Base-by-base conservation (phyloP, 805 yeast genomes). In the Candida andamanensis region DNA sequence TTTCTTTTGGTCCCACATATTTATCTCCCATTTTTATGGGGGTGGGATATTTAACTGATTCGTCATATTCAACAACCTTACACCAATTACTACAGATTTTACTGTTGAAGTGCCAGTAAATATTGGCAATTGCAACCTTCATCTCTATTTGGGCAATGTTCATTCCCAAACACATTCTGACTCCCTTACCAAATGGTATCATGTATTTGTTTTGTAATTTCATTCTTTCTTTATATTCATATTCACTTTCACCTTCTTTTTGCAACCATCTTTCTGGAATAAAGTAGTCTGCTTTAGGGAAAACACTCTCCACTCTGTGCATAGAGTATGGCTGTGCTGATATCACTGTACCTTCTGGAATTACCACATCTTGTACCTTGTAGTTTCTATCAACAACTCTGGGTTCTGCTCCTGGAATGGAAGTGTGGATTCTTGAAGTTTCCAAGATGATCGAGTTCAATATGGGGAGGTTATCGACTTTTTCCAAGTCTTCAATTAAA, bases 371-470 rank as follows among this genome's bases (percentile, higher is more conserved):
- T 16, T 44, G 46, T 3, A 37, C 32, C 53, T 50, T 43, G 31
- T 60, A 61, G 10, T 46, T 36, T 28, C 44, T 36, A 28, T 67
- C 71, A 7, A 67, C 56, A 7, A 59, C 47, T 20, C 89, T 50
- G 2, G 86, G 86, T 50, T 80, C 86, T 26, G 78, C 69, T 3
- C 86, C 87, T 1, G 87, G 87, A 39, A 80, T 80, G 0, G 86
- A 78, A 3, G 85, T 64, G 51, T 80, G 83, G 1, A 79, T 58
- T 25, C 89, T 59, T 14, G 70, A 66, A 4, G 70, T 68, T 50
- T 84, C 94, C 32, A 67, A 66, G 3, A 82, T 47, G 15, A 83
- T 63, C 0, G 87, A 84, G 44, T 75, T 69, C 36, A 83, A 50
- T 30, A 69, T 66, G 2, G 81, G 80, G 22, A 79, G 54, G 7